These are phyloP conservation scores for Annona cherimola DNA, from an alignment of 164 flowering plant genomes.

Conservation along the genomic window DNA sequence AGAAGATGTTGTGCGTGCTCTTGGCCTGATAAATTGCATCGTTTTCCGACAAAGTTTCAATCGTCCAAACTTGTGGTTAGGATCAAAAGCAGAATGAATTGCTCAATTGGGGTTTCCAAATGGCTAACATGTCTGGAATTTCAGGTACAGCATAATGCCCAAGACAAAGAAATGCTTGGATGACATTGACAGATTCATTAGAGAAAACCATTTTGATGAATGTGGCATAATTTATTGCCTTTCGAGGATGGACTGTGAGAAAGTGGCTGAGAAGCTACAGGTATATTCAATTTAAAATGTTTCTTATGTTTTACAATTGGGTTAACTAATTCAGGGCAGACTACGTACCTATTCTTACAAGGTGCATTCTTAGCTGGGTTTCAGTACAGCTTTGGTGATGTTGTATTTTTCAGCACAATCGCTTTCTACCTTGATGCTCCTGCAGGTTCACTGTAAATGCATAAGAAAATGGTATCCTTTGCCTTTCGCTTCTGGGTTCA, in stretches of 20 bases:
- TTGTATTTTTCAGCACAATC: too few species aligned
- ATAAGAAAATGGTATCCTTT: neutral
- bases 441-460: neutral
- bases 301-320: neutral
- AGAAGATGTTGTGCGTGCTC: slow-evolving; percentile 99
- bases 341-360: too few species aligned
- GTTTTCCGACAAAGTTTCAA: slow-evolving; percentile 95
- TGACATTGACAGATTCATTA: slow-evolving; percentile 86
- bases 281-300: slow-evolving; percentile 26
- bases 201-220: slow-evolving; percentile 81
- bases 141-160: slow-evolving; percentile 82
- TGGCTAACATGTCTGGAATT: slow-evolving; percentile 11
- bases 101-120: neutral
- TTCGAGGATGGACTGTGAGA: slow-evolving; percentile 97
- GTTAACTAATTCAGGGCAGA: too few species aligned
- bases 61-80: slow-evolving; percentile 84
- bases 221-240: slow-evolving; percentile 97
- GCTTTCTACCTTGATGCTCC: neutral
- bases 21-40: slow-evolving; percentile 86
- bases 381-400: too few species aligned
- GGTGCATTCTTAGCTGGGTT: too few species aligned
- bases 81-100: slow-evolving; percentile 5
- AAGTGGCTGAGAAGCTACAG: slow-evolving; percentile 88
- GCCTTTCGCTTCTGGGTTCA: too few species aligned
- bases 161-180: slow-evolving; percentile 93